Evolutionary conservation across 306 rosid genomes (phyloP), one percentile per base, ranked within the genome.

Genomic region (Casuarina equisetifolia): DNA sequence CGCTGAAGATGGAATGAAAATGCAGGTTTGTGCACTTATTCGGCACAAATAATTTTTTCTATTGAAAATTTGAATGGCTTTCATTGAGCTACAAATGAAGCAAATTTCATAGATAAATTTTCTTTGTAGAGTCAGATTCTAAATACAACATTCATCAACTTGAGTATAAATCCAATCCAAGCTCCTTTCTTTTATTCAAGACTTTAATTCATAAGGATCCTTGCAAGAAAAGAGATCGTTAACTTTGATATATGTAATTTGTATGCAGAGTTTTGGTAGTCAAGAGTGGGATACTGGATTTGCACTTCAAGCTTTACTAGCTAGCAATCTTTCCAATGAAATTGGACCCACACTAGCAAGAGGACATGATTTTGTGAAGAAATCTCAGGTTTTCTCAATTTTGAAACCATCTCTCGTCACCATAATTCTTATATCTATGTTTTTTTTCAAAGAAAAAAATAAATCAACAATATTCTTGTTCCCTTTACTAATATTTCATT

Each of bases 181-280:
- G 20, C 63, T 52, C 32, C 8, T 1, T 11, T 20, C 12, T 68
- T 68, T 16, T 15, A n/a, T 10, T 64, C 3, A 43, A 45, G 2
- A 10, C n/a, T 35, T 5, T 5, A 53, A 53, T n/a, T 16, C 8
- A 0, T 53, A 20, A 53, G 59, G 59, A 20, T 53, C 59, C 59
- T 53, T 53, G 36, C 32, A 57, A 5, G 19, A 36, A 62, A 38
- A 15, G 1, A 3, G 13, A 40, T 39, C 16, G 25, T 9, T 39
- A 1, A 64, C 17, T 13, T 32, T 6, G 36, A 19, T 0, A 6
- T 69, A 5, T 16, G n/a, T 9, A 1, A n/a, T 40, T 13, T 20
- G 25, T 71, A n/a, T 81, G 50, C 75, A 90, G 89, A 88, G 91
- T 75, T 88, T 88, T 76, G 97, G 82, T 38, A 84, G 87, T 58